Conservation (phyloP, 768 basidiomycete genomes). For the Cytidiella melzeri region DNA sequence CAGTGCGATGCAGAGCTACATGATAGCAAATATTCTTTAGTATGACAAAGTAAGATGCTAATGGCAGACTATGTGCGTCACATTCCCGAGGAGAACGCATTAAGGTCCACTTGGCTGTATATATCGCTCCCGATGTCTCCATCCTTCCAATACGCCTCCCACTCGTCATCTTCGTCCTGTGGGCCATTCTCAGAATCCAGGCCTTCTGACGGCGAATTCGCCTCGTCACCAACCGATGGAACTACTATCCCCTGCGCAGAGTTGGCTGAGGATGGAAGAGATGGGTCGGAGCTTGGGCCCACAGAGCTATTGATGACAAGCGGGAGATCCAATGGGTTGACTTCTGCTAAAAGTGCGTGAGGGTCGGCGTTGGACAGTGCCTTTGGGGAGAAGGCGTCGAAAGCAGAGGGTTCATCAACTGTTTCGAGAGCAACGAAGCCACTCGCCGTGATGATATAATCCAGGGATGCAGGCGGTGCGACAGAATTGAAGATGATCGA, state of each 20-base stretch:
- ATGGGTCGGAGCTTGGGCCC: background rate
- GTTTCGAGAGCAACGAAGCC: constrained; percentile 38
- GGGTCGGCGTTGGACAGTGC: background rate
- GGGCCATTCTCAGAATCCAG: constrained; percentile 9
- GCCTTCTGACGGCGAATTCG: background rate
- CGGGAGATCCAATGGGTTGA: background rate
- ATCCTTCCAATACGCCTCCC: constrained; percentile 12
- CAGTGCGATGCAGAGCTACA: too few relatives aligned
- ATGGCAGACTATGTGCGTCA: too few relatives aligned
- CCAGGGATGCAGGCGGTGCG: constrained; percentile 49
- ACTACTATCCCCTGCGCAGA: too few relatives aligned
- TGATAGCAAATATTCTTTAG: too few relatives aligned
- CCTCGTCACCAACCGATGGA: background rate
- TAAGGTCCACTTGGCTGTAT: constrained; percentile 7
- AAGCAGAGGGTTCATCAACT: background rate
- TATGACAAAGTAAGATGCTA: too few relatives aligned
- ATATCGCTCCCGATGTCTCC: constrained; percentile 7
- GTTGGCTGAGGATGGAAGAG: background rate
- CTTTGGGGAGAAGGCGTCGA: background rate
- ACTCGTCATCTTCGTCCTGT: constrained; percentile 10
- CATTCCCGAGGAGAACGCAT: constrained; percentile 4
- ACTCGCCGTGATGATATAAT: constrained; percentile 63
- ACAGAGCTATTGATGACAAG: background rate
- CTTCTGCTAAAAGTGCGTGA: background rate
- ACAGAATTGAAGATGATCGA: constrained; percentile 76